phyloP scores from a whole-genome alignment of 2,329 filamentous ascomycete genomes.

The Penicillium sp. region DNA sequence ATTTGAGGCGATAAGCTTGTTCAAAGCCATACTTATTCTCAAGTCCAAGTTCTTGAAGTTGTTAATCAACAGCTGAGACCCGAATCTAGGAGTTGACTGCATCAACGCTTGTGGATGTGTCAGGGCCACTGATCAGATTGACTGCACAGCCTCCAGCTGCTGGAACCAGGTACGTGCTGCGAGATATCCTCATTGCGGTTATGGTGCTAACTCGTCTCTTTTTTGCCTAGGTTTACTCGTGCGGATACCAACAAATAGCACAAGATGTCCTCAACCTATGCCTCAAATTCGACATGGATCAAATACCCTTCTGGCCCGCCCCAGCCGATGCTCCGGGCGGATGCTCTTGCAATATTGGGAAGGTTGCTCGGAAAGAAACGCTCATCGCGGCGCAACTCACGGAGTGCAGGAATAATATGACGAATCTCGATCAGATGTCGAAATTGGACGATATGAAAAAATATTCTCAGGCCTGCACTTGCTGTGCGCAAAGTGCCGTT shows the following conservation, averaged over 20 bases:
- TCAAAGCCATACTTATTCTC: too few species aligned
- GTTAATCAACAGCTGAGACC: too few species aligned
- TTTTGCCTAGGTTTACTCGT: conserved; percentile 6
- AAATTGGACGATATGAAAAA: background rate
- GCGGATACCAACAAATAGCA: conserved; percentile 14
- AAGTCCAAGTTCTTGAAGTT: too few species aligned
- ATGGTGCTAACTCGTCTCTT: background rate
- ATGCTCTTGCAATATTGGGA: conserved; percentile 23
- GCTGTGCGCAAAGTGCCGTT: conserved; percentile 18
- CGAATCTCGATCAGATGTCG: conserved; percentile 4
- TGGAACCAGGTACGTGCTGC: conserved; percentile 20
- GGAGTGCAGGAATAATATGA: conserved; percentile 11
- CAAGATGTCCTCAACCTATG: conserved; percentile 8
- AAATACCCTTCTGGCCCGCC: conserved; percentile 19
- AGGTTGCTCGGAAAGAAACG: conserved; percentile 4
- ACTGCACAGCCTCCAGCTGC: conserved; percentile 16
- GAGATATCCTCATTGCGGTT: background rate
- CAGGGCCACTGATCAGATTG: conserved; percentile 5
- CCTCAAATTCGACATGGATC: conserved; percentile 3
- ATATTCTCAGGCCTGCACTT: conserved; percentile 14
- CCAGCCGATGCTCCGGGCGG: conserved; percentile 17
- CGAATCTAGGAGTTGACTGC: conserved; percentile 15
- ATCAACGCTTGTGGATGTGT: conserved; percentile 20
- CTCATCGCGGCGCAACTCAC: conserved; percentile 3
- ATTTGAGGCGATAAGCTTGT: too few species aligned